Evolutionary conservation across 2,329 filamentous ascomycete species (phyloP).

Genomic region (Neodidymelliopsis sp.): DNA sequence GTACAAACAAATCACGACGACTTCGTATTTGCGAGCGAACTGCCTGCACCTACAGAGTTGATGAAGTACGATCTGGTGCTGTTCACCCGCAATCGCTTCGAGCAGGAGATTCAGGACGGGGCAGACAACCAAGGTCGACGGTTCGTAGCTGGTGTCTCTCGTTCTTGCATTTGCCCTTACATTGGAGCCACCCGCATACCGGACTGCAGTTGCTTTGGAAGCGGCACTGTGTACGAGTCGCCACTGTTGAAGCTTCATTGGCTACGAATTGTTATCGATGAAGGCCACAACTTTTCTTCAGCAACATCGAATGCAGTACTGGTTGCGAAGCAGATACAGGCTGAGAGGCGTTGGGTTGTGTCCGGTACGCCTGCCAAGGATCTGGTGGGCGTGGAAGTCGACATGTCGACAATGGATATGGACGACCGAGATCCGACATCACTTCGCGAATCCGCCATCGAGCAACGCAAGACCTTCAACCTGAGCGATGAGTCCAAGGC

Average conservation of each 20-base stretch:
- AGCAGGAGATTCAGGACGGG: conserved; percentile 67
- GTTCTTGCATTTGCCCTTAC: conserved; percentile 49
- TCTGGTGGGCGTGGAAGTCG: conserved; percentile 76
- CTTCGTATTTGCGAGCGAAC: conserved; percentile 50
- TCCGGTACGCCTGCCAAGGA: conserved; percentile 89
- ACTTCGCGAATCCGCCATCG: conserved; percentile 44
- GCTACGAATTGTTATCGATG: conserved; percentile 89
- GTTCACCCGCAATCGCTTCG: conserved; percentile 77
- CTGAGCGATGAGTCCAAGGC: conserved; percentile 50
- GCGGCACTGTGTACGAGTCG: conserved; percentile 60
- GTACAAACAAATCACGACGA: conserved; percentile 16
- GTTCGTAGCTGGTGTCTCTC: conserved; percentile 27
- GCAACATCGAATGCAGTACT: conserved; percentile 66
- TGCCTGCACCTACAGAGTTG: conserved; percentile 68
- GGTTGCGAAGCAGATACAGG: conserved; percentile 61
- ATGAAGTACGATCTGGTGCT: conserved; percentile 77
- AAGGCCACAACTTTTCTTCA: conserved; percentile 85
- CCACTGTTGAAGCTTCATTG: conserved; percentile 78
- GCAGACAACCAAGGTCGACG: conserved; percentile 56
- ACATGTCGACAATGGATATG: conserved; percentile 52
- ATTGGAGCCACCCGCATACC: conserved; percentile 53
- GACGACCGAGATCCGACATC: conserved; percentile 36
- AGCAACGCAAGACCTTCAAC: conserved; percentile 52
- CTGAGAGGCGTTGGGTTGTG: conserved; percentile 85
- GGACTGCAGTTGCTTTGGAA: conserved; percentile 55